Percentiles rank a stretch among this genome's conserved stretches.
These are phyloP conservation scores for Lepraria neglecta DNA, from an alignment of 495 filamentous ascomycete genomes.

Conservation along the genomic window DNA sequence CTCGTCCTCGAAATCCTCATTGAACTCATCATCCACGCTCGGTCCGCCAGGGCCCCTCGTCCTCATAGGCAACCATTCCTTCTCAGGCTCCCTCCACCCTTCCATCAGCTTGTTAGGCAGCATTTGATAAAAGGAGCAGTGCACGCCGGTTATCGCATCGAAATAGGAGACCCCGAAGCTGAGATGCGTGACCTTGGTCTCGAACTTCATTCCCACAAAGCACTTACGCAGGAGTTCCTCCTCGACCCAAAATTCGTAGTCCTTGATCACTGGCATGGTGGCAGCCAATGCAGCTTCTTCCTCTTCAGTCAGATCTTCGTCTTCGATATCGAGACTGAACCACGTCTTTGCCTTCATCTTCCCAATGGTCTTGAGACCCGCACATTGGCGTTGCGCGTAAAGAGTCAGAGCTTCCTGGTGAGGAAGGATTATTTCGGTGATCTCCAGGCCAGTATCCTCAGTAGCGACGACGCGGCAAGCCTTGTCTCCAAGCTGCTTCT, in stretches of 20 bases:
- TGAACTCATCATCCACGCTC: neutral
- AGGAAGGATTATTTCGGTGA: conserved; percentile 43
- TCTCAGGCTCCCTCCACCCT: conserved; percentile 52
- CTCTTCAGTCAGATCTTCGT: conserved; percentile 41
- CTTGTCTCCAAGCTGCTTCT: conserved; percentile 24
- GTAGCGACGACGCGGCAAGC: conserved; percentile 34
- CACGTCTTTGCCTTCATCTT: conserved; percentile 41
- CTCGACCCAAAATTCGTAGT: conserved; percentile 63
- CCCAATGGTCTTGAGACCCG: conserved; percentile 41
- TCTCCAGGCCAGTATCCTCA: conserved; percentile 51
- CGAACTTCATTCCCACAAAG: conserved; percentile 72
- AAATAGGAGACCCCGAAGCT: conserved; percentile 57
- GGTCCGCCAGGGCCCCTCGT: conserved; percentile 11
- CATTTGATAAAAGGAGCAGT: conserved; percentile 53
- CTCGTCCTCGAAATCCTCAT: conserved; percentile 21
- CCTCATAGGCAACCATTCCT: conserved; percentile 23
- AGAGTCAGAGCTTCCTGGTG: conserved; percentile 36
- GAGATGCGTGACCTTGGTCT: conserved; percentile 54
- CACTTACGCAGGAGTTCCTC: conserved; percentile 53
- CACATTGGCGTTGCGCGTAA: conserved; percentile 37
- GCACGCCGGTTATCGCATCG: conserved; percentile 48
- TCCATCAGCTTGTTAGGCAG: conserved; percentile 69
- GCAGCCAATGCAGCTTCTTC: conserved; percentile 28
- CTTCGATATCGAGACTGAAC: conserved; percentile 35
- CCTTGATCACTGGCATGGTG: conserved; percentile 27